These are phyloP conservation scores for Chromosphaera perkinsii DNA, from an alignment of 208 protist genomes.

Conservation along the genomic window DNA sequence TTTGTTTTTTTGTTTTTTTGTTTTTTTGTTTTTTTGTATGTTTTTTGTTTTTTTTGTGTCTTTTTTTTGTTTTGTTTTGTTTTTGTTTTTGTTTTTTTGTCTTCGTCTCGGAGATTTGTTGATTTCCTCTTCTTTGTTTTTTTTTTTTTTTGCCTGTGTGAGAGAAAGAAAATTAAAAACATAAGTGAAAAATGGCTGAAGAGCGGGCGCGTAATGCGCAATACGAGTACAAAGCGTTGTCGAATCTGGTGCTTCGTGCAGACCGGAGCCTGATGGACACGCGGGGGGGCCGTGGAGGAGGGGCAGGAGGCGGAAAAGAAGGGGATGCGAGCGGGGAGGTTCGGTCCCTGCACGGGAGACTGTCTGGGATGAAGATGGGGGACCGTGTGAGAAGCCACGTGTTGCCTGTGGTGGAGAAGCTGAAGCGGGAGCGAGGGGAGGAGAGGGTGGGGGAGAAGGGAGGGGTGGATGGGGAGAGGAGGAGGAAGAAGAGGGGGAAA, in stretches of 20 bases:
- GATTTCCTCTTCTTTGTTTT: no score
- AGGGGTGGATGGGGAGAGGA: not conserved
- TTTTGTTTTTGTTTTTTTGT: no score
- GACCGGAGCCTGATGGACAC: constrained; percentile 24
- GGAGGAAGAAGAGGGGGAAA: constrained; percentile 5
- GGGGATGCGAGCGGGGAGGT: constrained; percentile 66
- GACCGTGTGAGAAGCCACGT: no score
- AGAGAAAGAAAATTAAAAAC: no score
- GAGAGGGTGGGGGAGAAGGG: constrained; percentile 16
- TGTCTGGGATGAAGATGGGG: constrained; percentile 40
- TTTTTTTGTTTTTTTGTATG: no score
- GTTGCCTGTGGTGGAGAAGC: constrained; percentile 32
- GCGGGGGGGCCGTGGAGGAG: constrained; percentile 27
- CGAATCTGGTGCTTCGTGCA: constrained; percentile 64
- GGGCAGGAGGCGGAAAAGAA: constrained; percentile 17
- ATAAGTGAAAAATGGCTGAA: constrained; percentile 46
- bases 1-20: no score
- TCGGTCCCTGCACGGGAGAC: constrained; percentile 45
- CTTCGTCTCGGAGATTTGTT: no score
- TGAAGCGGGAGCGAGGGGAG: constrained; percentile 22
- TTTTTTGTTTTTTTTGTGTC: no score
- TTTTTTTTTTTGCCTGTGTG: no score
- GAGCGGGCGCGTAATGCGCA: constrained; percentile 39
- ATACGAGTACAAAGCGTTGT: constrained; percentile 63
- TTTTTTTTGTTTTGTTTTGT: no score